phyloP scores from a whole-genome alignment of 2,329 filamentous ascomycete species.

The Orbilia oligospora region DNA sequence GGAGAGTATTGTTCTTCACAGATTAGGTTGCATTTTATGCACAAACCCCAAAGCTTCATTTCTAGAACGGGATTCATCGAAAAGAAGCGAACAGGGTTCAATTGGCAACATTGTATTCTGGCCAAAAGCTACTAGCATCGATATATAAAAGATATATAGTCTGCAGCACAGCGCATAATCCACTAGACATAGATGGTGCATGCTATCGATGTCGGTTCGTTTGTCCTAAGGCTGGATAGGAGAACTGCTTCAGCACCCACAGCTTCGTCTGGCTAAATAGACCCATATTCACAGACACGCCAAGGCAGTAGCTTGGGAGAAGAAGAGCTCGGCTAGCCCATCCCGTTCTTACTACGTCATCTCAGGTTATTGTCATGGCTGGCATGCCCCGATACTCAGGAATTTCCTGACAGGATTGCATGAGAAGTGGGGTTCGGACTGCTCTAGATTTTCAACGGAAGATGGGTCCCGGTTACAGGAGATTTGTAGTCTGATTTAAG shows the following conservation, averaged over 20 bases:
- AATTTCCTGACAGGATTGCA: slow-evolving; percentile 36
- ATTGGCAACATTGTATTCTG: slow-evolving; percentile 45
- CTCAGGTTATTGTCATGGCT: slow-evolving; percentile 35
- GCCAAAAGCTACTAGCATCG: slow-evolving; percentile 32
- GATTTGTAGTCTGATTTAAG: slow-evolving; percentile 60
- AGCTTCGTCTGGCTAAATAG: slow-evolving; percentile 44
- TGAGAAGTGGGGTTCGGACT: slow-evolving; percentile 54
- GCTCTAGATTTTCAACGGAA: slow-evolving; percentile 60
- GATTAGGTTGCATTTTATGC: slow-evolving; percentile 38
- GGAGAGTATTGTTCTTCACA: slow-evolving; percentile 40
- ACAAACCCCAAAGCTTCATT: slow-evolving; percentile 32
- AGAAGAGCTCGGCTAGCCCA: slow-evolving; percentile 56
- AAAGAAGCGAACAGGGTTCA: slow-evolving; percentile 46
- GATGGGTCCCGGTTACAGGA: slow-evolving; percentile 55
- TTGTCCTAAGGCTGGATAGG: slow-evolving; percentile 37
- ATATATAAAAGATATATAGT: slow-evolving; percentile 19
- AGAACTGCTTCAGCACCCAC: slow-evolving; percentile 34
- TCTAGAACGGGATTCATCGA: slow-evolving; percentile 28
- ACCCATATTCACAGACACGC: slow-evolving; percentile 38
- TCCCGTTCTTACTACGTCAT: slow-evolving; percentile 56
- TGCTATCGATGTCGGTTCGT: slow-evolving; percentile 30
- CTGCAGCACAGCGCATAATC: slow-evolving; percentile 38
- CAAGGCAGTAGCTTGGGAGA: slow-evolving; percentile 53
- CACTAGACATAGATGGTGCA: slow-evolving; percentile 20
- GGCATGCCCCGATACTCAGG: slow-evolving; percentile 31